Base-by-base conservation (phyloP, 495 filamentous ascomycete genomes). In the Daldinia caldariorum region DNA sequence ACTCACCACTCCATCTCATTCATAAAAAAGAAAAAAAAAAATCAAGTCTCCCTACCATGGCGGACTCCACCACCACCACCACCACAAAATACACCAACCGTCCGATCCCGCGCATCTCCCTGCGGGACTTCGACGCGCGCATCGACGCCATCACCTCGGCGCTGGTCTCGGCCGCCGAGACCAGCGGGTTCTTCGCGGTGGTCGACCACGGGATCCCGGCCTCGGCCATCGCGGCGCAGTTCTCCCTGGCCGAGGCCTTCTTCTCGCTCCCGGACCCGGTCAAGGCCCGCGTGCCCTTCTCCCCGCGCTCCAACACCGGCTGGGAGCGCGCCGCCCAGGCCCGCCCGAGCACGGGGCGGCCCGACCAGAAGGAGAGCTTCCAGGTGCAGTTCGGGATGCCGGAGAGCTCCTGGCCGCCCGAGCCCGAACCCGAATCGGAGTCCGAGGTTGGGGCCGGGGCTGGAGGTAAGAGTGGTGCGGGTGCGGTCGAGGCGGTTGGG, bases 271-370 rank as follows among this genome's bases (percentile, higher is more conserved):
- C 88, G 0, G 79, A 85, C 43, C 63, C 73, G 0, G 73, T 78
- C 22, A 90, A 91, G 71, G 79, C 81, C 14, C 80, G 76, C 32
- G 85, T 85, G 0, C 83, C 88, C 3, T 88, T 83, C 79, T 74
- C 60, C 6, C 83, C 60, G 8, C 83, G 79, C 43, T 81, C 80
- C 45, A 90, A 90, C 67, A 80, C 84, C 0, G 89, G 89, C n/a
- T 90, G 89, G 89, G 88, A 90, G 75, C 83, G 83, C 64, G 82
- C 81, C 57, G 82, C 87, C 18, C 89, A 90, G 59, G 77, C 90
- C 10, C 82, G 88, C 0, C 89, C 87, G 4, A 86, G 83, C 0
- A 90, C 89, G 6, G 89, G 88, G 26, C 66, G 78, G 7, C 81
- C 85, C 4, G 89, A 91, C 71, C 83, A 80, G 58, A 91, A 90